These are phyloP conservation scores for Arctium minus DNA, from an alignment of 129 eudicot genomes.

Conservation along the genomic window DNA sequence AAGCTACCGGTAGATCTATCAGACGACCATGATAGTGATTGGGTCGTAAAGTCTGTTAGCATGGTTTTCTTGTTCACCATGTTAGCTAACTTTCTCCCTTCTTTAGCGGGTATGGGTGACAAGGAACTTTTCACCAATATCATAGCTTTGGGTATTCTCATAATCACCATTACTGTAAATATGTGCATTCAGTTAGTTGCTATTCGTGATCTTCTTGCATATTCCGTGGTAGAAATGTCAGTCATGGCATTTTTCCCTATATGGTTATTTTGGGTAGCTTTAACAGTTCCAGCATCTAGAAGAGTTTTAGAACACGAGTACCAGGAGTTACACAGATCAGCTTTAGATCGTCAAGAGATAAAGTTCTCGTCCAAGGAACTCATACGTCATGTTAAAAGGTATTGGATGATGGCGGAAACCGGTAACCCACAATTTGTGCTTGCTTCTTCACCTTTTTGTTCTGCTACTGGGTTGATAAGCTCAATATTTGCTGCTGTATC, in stretches of 20 bases:
- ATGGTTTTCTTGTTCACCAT: not conserved
- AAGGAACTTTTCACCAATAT: not conserved
- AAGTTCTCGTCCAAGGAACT: not conserved
- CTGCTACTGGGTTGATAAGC: no score
- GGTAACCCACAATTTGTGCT: no score
- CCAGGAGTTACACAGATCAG: not conserved
- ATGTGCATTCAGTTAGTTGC: not conserved
- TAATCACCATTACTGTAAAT: not conserved
- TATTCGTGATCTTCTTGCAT: accelerated
- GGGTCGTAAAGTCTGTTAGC: not conserved
- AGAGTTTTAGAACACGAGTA: not conserved
- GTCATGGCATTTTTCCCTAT: not conserved
- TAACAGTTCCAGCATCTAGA: slow-evolving; percentile 6
- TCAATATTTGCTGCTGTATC: not conserved
- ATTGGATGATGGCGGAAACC: not conserved
- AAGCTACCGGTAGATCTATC: not conserved
- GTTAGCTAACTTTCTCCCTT: not conserved
- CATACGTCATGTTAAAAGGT: no score
- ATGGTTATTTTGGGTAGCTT: not conserved
- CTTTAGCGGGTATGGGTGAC: not conserved
- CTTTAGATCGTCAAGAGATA: not conserved
- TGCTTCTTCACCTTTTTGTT: no score
- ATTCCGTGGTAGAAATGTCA: not conserved
- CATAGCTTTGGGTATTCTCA: not conserved
- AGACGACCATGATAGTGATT: not conserved